Conservation (phyloP, 352 stramenopile genomes). For the Phytophthora multivora region DNA sequence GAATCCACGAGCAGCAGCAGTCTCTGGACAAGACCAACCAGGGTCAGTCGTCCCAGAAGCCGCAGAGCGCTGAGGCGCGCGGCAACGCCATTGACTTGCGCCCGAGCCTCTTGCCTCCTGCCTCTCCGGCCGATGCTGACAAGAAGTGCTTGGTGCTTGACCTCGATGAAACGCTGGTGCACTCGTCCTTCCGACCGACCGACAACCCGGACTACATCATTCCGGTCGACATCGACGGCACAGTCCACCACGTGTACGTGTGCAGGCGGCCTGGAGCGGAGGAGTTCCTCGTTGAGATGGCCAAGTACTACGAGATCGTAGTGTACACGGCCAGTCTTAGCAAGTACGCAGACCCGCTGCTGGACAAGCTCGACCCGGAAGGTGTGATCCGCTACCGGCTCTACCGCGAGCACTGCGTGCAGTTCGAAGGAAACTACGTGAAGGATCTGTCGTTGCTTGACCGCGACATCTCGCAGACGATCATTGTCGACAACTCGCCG, state of each 20-base stretch:
- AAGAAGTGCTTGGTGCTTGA: conserved; percentile 95
- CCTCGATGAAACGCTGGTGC: conserved; percentile 98
- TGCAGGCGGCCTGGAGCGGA: conserved; percentile 93
- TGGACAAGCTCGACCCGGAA: conserved; percentile 95
- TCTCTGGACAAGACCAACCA: conserved; percentile 33
- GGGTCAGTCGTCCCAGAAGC: conserved; percentile 27
- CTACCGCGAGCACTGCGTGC: conserved; percentile 95
- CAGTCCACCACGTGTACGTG: conserved; percentile 89
- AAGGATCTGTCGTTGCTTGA: conserved; percentile 97
- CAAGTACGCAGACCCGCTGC: conserved; percentile 97
- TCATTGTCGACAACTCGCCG: conserved; percentile 99
- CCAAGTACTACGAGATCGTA: conserved; percentile 98
- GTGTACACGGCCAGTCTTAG: conserved; percentile 98
- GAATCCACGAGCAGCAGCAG: conserved; percentile 60
- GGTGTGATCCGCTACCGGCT: conserved; percentile 89
- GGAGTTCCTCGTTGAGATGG: conserved; percentile 96
- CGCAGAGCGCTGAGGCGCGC: conserved; percentile 8
- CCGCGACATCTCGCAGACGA: conserved; percentile 92
- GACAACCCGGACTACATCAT: conserved; percentile 96
- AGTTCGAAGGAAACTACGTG: conserved; percentile 96
- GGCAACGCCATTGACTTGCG: conserved; percentile 45
- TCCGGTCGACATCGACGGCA: conserved; percentile 94
- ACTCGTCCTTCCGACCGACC: conserved; percentile 96
- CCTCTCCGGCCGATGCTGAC: conserved; percentile 49
- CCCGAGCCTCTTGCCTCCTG: conserved; percentile 63